These are phyloP conservation scores for Pleurotus eryngii DNA, from an alignment of 768 basidiomycete species.

Conservation along the genomic window DNA sequence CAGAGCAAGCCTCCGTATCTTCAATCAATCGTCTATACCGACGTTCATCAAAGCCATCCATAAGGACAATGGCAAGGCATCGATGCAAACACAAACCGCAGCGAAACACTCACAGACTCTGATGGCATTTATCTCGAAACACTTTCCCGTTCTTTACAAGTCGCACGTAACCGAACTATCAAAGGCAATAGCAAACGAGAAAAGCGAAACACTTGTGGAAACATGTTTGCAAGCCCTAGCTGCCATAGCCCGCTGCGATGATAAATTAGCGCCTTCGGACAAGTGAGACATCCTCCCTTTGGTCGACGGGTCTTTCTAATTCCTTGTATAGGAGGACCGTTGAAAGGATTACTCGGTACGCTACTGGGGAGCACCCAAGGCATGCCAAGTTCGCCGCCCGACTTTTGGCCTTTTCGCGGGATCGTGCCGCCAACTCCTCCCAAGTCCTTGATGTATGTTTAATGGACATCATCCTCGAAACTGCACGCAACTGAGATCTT, in stretches of 20 bases:
- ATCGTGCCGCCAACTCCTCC: slow-evolving; percentile 45
- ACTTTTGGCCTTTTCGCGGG: slow-evolving; percentile 57
- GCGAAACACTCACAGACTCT: slow-evolving; percentile 50
- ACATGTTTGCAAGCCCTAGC: slow-evolving; percentile 76
- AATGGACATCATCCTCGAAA: not conserved
- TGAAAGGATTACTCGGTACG: slow-evolving; percentile 61
- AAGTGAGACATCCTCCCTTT: slow-evolving; percentile 46
- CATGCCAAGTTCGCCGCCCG: slow-evolving; percentile 88
- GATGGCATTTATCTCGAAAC: slow-evolving; percentile 66
- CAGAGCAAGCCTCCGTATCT: slow-evolving; percentile 62
- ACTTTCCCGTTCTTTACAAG: slow-evolving; percentile 69
- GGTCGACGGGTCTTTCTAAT: not conserved
- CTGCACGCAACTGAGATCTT: not conserved
- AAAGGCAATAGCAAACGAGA: slow-evolving; percentile 68
- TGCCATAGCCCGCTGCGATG: slow-evolving; percentile 58
- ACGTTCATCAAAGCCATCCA: slow-evolving; percentile 70
- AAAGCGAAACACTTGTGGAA: slow-evolving; percentile 53
- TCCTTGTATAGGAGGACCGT: slow-evolving; percentile 50
- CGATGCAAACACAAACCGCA: slow-evolving; percentile 29
- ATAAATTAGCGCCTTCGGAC: slow-evolving; percentile 54
- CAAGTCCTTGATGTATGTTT: slow-evolving; percentile 62
- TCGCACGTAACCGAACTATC: slow-evolving; percentile 72
- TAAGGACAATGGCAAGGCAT: slow-evolving; percentile 38
- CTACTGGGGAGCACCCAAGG: slow-evolving; percentile 52
- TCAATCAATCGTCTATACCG: slow-evolving; percentile 86